Base-by-base conservation (phyloP, 495 filamentous ascomycete species). In the Polyplosphaeria fusca region DNA sequence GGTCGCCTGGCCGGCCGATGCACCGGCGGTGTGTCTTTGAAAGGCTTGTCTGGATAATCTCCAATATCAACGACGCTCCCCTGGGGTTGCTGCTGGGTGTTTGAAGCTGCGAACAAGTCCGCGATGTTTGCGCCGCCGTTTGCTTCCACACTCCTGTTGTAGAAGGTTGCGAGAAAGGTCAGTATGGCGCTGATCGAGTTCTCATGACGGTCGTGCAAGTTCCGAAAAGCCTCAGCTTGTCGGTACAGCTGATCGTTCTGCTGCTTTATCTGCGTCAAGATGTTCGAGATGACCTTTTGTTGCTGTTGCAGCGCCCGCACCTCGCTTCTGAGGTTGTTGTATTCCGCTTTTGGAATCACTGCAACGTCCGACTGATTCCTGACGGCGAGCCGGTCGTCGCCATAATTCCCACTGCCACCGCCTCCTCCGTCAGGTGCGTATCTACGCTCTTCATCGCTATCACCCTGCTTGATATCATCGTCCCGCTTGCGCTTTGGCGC, bases 141-240 rank as follows among this genome's bases (percentile, higher is more conserved):
- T 4, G 81, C 82, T 47, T 85, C 81, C 24, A 88, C 69, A 57
- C 82, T 87, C 52, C 85, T 87, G 63, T 93, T 88, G 75, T 96
- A 98, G 7, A 98, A 89, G 7, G 93, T 96, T 16, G 93, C 94
- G 2, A 98, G 79, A 69, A 97, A 98, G 26, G 90, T 95, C 14
- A 98, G 77, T 61, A 98, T 97, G 22, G 94, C 93, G 64, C 96
- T 97, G 68, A 98, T 98, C 9, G 91, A 96, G 64, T 90, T 95
- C 69, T 98, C 94, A 65, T 98, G 93, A 26, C 94, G 86, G 46
- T 91, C 90, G 65, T 98, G 93, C 67, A 93, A 81, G 27, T 83
- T 86, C 68, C 95, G 91, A 70, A 96, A 96, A 50, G 87, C 86
- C 39, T 86, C 78, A 0, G 92, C 90, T 69, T 97, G 93, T 32